Evolutionary conservation across 768 basidiomycete genomes (phyloP).

Genomic region (Serendipita sp.): DNA sequence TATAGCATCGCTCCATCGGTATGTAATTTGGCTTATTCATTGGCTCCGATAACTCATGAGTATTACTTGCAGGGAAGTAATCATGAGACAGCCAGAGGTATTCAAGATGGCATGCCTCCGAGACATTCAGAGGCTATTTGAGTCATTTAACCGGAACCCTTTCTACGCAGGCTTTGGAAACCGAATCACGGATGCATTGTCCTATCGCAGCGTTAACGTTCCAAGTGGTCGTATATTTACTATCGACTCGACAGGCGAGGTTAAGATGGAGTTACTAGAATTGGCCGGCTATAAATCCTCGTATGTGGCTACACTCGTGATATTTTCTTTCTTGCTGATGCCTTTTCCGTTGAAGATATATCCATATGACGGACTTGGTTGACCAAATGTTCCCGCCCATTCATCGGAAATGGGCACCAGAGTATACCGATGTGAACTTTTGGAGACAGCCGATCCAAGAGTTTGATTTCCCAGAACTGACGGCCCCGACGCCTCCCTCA

Average conservation of each 20-base stretch:
- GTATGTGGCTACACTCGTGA: conserved; percentile 27
- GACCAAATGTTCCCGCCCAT: conserved; percentile 99
- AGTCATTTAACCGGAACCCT: conserved; percentile 48
- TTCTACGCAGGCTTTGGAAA: conserved; percentile 99
- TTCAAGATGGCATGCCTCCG: conserved; percentile 99
- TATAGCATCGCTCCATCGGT: conserved; percentile 91
- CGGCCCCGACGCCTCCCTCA: conserved; percentile 46
- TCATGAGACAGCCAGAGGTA: conserved; percentile 97
- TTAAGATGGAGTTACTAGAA: conserved; percentile 94
- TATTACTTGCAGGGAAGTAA: conserved; percentile 58
- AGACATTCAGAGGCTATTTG: conserved; percentile 85
- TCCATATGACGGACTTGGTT: conserved; percentile 98
- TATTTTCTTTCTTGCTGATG: background rate
- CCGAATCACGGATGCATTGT: conserved; percentile 92
- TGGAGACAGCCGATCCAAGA: conserved; percentile 77
- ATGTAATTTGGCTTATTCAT: conserved; percentile 14
- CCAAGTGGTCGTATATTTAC: conserved; percentile 93
- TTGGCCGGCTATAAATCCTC: conserved; percentile 94
- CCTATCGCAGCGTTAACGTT: conserved; percentile 91
- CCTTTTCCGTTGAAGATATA: conserved; percentile 44
- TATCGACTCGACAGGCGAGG: conserved; percentile 75
- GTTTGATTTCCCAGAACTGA: conserved; percentile 59
- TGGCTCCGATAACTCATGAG: background rate
- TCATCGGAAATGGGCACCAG: conserved; percentile 69
- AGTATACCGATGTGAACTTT: conserved; percentile 94